Evolutionary conservation across 495 filamentous ascomycete genomes (phyloP).

Genomic region (Darksidea phi): DNA sequence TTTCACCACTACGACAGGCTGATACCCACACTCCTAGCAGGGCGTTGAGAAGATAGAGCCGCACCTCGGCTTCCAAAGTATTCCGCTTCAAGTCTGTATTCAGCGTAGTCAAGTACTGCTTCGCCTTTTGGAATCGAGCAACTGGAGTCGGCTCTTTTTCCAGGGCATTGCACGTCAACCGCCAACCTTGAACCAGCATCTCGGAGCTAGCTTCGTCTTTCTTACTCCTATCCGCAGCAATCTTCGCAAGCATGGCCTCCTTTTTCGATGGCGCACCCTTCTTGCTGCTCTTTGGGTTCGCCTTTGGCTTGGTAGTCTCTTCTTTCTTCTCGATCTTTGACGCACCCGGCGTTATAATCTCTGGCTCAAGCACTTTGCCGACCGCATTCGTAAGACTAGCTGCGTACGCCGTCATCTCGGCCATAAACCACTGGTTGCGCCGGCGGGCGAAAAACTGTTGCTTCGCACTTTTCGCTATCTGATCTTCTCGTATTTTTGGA

Average conservation of each 20-base stretch:
- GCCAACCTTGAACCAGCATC: constrained; percentile 34
- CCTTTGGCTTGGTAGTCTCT: constrained; percentile 21
- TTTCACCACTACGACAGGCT: constrained; percentile 28
- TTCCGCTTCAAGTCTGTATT: constrained; percentile 32
- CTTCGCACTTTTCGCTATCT: constrained; percentile 20
- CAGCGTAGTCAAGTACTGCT: constrained; percentile 39
- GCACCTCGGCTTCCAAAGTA: constrained; percentile 47
- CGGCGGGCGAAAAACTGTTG: constrained; percentile 40
- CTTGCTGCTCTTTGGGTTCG: constrained; percentile 12
- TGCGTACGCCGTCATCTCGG: constrained; percentile 65
- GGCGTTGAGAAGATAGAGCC: constrained; percentile 50
- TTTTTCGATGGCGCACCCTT: constrained; percentile 37
- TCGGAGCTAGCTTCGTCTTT: constrained; percentile 35
- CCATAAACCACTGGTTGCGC: constrained; percentile 56
- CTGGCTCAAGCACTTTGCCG: constrained; percentile 62
- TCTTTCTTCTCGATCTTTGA: constrained; percentile 41
- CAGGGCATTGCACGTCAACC: constrained; percentile 27
- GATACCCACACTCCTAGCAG: constrained; percentile 43
- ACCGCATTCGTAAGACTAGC: constrained; percentile 65
- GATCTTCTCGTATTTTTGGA: constrained; percentile 32
- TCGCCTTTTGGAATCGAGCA: constrained; percentile 32
- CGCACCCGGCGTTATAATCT: constrained; percentile 53
- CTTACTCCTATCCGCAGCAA: constrained; percentile 35
- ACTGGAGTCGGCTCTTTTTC: constrained; percentile 33
- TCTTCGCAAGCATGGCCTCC: constrained; percentile 41